A percentile compares a stretch with the other conserved stretches of the same genome.
Evolutionary conservation across 139 green algal species (phyloP).

Genomic region (Diplosphaera chodatii): DNA sequence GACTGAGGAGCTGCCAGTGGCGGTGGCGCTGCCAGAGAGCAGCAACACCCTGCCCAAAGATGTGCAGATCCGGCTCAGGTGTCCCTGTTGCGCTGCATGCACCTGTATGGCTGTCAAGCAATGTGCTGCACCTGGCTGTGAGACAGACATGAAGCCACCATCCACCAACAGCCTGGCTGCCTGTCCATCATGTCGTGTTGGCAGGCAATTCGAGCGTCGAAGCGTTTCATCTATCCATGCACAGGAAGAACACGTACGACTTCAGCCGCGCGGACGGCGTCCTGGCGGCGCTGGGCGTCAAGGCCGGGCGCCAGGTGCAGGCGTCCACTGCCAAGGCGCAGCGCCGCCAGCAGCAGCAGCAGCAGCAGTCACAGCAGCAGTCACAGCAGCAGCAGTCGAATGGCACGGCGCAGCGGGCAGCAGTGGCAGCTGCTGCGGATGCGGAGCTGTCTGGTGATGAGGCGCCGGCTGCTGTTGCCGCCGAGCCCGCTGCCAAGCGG

Average conservation of each 20-base stretch:
- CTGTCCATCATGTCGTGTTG: neutral
- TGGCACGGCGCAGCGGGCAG: neutral
- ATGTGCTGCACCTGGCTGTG: too few species aligned
- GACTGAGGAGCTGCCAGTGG: neutral
- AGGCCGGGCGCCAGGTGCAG: conserved; percentile 18
- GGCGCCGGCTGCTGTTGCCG: neutral
- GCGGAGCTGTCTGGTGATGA: neutral
- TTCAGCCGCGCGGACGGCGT: conserved; percentile 56
- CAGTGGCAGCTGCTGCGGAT: too few species aligned
- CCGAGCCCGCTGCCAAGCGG: conserved; percentile 1
- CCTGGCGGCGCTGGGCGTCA: conserved; percentile 44
- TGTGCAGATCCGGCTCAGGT: conserved; percentile 5
- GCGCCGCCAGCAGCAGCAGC: neutral
- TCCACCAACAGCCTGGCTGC: too few species aligned
- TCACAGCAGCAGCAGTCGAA: conserved; percentile 8
- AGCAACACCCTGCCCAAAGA: neutral
- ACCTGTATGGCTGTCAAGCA: too few species aligned
- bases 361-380: conserved; percentile 2
- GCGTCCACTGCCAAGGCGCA: neutral
- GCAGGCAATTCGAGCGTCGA: neutral
- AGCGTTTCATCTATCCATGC: neutral
- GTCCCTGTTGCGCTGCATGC: too few species aligned
- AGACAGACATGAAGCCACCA: too few species aligned
- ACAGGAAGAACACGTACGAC: conserved; percentile 48
- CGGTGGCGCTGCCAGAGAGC: neutral